Evolutionary conservation across 73 alveolate species (phyloP).

Genomic region (Paramecium caudatum): DNA sequence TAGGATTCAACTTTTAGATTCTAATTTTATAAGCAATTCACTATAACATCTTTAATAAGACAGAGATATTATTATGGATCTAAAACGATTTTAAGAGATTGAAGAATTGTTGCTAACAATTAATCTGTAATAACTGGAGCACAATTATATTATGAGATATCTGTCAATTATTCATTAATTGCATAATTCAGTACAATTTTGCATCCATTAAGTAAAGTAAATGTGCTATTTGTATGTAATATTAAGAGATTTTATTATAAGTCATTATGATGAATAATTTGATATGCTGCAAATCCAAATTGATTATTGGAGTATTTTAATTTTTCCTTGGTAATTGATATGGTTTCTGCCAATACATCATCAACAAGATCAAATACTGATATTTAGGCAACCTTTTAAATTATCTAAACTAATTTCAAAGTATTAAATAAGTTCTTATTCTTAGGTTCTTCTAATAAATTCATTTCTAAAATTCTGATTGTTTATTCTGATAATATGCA

Average conservation of each 20-base stretch:
- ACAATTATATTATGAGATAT: constrained; percentile 13
- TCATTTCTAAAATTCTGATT: constrained; percentile 54
- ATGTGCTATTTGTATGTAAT: neutral
- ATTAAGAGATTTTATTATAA: constrained; percentile 1
- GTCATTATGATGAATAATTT: neutral
- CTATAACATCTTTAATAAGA: constrained; percentile 12
- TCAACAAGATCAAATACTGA: constrained; percentile 43
- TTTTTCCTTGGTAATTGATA: neutral
- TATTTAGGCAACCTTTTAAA: constrained; percentile 50
- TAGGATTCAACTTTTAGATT: neutral
- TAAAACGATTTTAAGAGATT: neutral
- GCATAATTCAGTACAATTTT: constrained; percentile 10
- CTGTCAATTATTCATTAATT: neutral
- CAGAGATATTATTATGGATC: constrained; percentile 54
- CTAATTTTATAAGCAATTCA: constrained; percentile 9
- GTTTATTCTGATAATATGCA: constrained; percentile 59
- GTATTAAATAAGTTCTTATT: constrained; percentile 60
- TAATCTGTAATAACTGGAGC: constrained; percentile 19
- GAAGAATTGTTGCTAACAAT: neutral
- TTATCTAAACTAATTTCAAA: constrained; percentile 62
- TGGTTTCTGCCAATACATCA: neutral
- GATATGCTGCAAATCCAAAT: constrained; percentile 48
- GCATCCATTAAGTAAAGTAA: constrained; percentile 46
- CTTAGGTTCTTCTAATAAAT: constrained; percentile 50
- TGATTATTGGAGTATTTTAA: constrained; percentile 3